Evolutionary conservation across 768 basidiomycete species (phyloP).

Genomic region (Lactarius sp.): DNA sequence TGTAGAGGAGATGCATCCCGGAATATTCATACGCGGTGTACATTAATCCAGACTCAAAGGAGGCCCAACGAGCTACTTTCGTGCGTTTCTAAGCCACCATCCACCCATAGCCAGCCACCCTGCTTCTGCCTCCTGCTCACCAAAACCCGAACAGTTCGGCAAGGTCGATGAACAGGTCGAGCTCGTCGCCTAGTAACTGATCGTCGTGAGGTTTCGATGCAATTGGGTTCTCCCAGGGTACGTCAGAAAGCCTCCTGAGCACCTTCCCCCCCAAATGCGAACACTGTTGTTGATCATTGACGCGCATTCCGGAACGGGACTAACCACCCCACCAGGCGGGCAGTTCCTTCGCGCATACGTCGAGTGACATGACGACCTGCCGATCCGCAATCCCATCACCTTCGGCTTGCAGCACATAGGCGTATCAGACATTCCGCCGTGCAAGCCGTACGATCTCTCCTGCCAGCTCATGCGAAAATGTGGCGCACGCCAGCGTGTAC

Average conservation of each 20-base stretch:
- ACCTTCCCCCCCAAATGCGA: background rate
- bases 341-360: conserved; percentile 86
- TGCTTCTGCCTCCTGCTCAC: background rate
- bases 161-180: conserved; percentile 68
- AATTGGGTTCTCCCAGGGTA: conserved; percentile 83
- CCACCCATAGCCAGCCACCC: background rate
- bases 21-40: conserved; percentile 35
- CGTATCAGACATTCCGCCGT: conserved; percentile 67
- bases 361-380: conserved; percentile 51
- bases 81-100: background rate
- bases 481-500: conserved; percentile 62
- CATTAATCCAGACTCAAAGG: conserved; percentile 54
- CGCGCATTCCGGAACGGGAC: background rate
- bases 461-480: conserved; percentile 62
- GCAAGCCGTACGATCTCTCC: conserved; percentile 57
- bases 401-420: conserved; percentile 90
- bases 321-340: conserved; percentile 44
- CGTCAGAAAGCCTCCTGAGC: background rate
- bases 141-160: conserved; percentile 54
- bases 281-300: background rate
- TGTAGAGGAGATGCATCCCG: no score
- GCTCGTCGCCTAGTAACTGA: conserved; percentile 58
- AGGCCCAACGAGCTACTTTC: conserved; percentile 56
- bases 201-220: conserved; percentile 73
- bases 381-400: conserved; percentile 75